These are phyloP conservation scores for Heimioporus sp. DNA, from an alignment of 768 basidiomycete genomes.

Conservation along the genomic window DNA sequence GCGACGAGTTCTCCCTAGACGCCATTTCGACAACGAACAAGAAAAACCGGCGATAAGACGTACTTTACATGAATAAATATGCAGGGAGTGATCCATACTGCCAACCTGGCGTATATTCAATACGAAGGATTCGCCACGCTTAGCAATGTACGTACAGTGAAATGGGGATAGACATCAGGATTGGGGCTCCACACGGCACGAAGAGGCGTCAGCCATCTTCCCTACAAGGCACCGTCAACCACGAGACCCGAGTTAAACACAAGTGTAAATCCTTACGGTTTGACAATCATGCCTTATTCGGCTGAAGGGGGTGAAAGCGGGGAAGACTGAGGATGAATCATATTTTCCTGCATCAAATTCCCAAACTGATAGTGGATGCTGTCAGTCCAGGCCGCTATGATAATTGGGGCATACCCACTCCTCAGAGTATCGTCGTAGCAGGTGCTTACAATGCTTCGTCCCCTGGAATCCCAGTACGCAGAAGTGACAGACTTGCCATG, in stretches of 20 bases:
- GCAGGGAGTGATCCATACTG: constrained; percentile 75
- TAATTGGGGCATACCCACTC: constrained; percentile 41
- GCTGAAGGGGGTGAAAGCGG: constrained; percentile 60
- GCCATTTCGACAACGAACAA: not conserved
- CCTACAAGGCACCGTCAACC: constrained; percentile 40
- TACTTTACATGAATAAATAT: constrained; percentile 74
- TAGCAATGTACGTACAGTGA: constrained; percentile 54
- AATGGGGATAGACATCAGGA: constrained; percentile 79
- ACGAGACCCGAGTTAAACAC: not conserved
- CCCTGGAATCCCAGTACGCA: constrained; percentile 84
- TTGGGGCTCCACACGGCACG: constrained; percentile 79
- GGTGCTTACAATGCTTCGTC: constrained; percentile 77
- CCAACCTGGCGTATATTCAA: constrained; percentile 48
- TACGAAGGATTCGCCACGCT: not conserved
- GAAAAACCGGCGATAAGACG: not conserved
- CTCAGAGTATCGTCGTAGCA: constrained; percentile 79
- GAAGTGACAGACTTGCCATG: constrained; percentile 81
- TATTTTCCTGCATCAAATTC: constrained; percentile 57
- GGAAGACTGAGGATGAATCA: constrained; percentile 46
- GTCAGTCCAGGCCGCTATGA: constrained; percentile 7
- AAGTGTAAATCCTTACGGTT: constrained; percentile 49
- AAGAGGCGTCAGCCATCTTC: constrained; percentile 77
- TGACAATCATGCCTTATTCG: constrained; percentile 74
- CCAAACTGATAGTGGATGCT: constrained; percentile 57
- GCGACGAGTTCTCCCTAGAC: constrained; percentile 67